phyloP scores from a whole-genome alignment of 2,329 filamentous ascomycete species.

The Ilyonectria destructans region DNA sequence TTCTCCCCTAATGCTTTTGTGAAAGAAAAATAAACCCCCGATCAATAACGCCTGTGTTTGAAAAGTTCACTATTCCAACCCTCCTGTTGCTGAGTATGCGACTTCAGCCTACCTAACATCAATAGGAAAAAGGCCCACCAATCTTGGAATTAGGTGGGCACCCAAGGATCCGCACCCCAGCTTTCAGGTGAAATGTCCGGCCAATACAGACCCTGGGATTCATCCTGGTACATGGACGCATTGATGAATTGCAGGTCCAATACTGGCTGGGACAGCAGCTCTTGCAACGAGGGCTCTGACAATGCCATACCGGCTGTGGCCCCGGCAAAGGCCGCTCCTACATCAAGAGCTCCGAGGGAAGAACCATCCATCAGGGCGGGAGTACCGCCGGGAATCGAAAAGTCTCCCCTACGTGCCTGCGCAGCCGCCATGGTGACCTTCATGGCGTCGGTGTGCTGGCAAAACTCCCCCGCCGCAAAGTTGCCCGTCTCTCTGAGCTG shows the following conservation, averaged over 20 bases:
- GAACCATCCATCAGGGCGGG: constrained; percentile 30
- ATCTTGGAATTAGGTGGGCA: constrained; percentile 9
- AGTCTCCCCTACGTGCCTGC: constrained; percentile 39
- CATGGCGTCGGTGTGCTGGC: constrained; percentile 58
- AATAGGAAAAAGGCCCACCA: background rate
- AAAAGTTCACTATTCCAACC: too few relatives aligned
- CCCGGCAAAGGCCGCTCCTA: constrained; percentile 25
- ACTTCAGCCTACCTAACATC: background rate
- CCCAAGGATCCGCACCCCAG: constrained; percentile 43
- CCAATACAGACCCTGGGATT: constrained; percentile 45
- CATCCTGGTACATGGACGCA: constrained; percentile 48
- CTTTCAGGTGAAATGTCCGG: constrained; percentile 49
- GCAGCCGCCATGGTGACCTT: constrained; percentile 48
- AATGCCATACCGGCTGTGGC: constrained; percentile 54
- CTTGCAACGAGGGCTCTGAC: constrained; percentile 55
- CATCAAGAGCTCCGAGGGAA: constrained; percentile 36
- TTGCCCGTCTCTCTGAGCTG: constrained; percentile 60
- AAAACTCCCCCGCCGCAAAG: constrained; percentile 60
- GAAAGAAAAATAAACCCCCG: too few relatives aligned
- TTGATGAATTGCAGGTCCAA: constrained; percentile 56
- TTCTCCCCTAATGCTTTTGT: too few relatives aligned
- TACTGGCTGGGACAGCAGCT: constrained; percentile 53
- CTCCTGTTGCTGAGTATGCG: background rate
- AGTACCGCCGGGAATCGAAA: constrained; percentile 13
- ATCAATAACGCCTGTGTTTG: too few relatives aligned